Evolutionary conservation across 2,329 filamentous ascomycete genomes (phyloP), one percentile per base, ranked within the genome.

Genomic region (Didymellaceae sp.): DNA sequence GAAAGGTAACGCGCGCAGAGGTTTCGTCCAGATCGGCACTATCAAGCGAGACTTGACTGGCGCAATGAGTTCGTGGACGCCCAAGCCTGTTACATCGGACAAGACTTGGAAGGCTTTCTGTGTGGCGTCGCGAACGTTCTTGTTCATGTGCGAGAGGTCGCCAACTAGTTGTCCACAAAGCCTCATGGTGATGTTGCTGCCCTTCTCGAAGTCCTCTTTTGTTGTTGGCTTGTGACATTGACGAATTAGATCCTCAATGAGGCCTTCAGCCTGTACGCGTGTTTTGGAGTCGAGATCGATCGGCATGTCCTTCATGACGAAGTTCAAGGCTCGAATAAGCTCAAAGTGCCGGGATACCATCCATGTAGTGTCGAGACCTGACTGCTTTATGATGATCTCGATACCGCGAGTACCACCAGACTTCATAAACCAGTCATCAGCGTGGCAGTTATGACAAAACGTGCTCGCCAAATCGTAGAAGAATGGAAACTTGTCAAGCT

Each of bases 361-460:
- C 91, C 94, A 99, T 1, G 78, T 71, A 64, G 95, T 89, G 32
- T 91, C 91, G 37, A 99, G 81, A 44, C 93, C 86, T 46, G 97
- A 79, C 61, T 93, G 88, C 2, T 90, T 93, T 24, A 93, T 86
- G 50, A 99, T 78, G 48, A 95, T 87, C 65, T 90, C 88, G 64
- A 99, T 97, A 46, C 95, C 95, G 16, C 93, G 77, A 45, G 89
- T 92, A 30, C 94, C 94, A 39, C 93, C 94, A 28, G 91, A 89
- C 75, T 99, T 99, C 43, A 92, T 92, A 68, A 96, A 99, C 94
- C 95, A 99, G 65, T 99, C 94, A 71, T 99, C 93, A 64, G 94
- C 91, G 64, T 97, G 92, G 71, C 94, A 99, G 58, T 90, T 91
- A 70, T 99, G 94, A 62, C 90, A 94, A 70, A 97, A 96, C 0